phyloP scores from a whole-genome alignment of 2,329 filamentous ascomycete genomes.

The Zopfia rhizophila region DNA sequence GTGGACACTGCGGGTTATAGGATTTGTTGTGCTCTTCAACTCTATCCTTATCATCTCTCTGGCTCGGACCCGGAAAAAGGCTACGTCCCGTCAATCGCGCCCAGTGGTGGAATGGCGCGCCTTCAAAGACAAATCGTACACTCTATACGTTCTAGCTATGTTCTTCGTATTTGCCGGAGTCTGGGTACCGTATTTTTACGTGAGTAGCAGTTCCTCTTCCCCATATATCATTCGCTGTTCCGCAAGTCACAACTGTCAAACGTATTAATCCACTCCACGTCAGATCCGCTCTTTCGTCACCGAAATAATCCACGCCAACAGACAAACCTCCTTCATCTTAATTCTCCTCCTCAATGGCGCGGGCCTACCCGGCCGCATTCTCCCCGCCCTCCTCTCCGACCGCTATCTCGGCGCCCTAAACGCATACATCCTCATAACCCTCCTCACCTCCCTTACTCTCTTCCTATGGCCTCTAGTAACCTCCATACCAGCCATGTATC shows the following conservation, averaged over 20 bases:
- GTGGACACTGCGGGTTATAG: slow-evolving; percentile 72
- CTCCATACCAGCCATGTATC: slow-evolving; percentile 50
- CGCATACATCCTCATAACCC: slow-evolving; percentile 59
- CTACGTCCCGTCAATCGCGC: slow-evolving; percentile 56
- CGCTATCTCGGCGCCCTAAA: slow-evolving; percentile 62
- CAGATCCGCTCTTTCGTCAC: slow-evolving; percentile 49
- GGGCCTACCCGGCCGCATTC: slow-evolving; percentile 62
- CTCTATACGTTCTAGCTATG: slow-evolving; percentile 56
- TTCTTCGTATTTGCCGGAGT: slow-evolving; percentile 60
- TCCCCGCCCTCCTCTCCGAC: slow-evolving; percentile 64
- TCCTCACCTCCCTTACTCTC: slow-evolving; percentile 56
- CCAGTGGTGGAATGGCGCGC: slow-evolving; percentile 65
- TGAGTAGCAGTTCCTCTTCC: slow-evolving; percentile 40
- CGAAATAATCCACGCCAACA: slow-evolving; percentile 64
- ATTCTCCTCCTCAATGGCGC: slow-evolving; percentile 54
- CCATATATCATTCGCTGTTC: background rate
- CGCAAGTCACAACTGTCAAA: too few relatives aligned
- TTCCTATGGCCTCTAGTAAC: slow-evolving; percentile 54
- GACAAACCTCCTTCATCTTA: background rate
- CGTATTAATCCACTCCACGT: too few relatives aligned
- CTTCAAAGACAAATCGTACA: slow-evolving; percentile 65
- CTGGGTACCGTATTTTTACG: slow-evolving; percentile 69
- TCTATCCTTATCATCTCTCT: too few relatives aligned
- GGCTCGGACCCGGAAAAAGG: slow-evolving; percentile 59
- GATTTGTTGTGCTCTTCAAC: slow-evolving; percentile 69